Base-by-base conservation (phyloP, 2,329 filamentous ascomycete species). In the Chalaropsis thielavioides region DNA sequence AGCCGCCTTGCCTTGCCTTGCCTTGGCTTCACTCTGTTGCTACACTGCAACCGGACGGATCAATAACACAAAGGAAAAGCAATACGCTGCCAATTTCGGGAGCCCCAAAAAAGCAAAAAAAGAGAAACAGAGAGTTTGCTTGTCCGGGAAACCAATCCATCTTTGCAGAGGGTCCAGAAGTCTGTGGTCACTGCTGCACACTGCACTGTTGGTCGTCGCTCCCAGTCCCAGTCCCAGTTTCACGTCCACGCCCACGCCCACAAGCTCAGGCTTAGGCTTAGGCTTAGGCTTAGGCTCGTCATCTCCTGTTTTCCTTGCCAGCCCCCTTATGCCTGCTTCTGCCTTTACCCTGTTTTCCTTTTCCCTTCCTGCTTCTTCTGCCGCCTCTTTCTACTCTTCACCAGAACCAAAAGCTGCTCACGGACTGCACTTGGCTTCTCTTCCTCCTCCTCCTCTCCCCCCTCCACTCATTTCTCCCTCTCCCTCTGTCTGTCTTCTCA, bases 301-400 rank as follows among this genome's bases (percentile, higher is more conserved):
- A 65, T 54, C 58, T 54, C 19, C 59, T 61, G 64, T 35, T 35
- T 58, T 63, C 49, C 38, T 66, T 43, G 63, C 65, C 61, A 66
- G 61, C 65, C 65, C 65, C 65, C 56, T 66, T 63, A 63, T 54
- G 54, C 40, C 65, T 63, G 54, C 61, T 64, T 24, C 61, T 31
- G 49, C 65, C 38, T 44, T 27, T 62, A 22, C 54, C 51, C 24
- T 60, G 40, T 59, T 51, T 62, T 64, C 65, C 44, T 61, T 61
- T 61, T 51, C 63, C 15, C n/a, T 56, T 54, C 17, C 64, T 43
- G 40, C 54, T 61, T 24, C 35, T 58, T 58, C 38, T 27, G 22
- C 62, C 22, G n/a, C 60, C 17, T 40, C 27, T 63, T 31, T 24
- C 44, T 13, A 40, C 17, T 8, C 35, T n/a, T 27, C 11, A 56